phyloP scores from a whole-genome alignment of 2,329 filamentous ascomycete genomes.

The Dichotomopilus funicola region DNA sequence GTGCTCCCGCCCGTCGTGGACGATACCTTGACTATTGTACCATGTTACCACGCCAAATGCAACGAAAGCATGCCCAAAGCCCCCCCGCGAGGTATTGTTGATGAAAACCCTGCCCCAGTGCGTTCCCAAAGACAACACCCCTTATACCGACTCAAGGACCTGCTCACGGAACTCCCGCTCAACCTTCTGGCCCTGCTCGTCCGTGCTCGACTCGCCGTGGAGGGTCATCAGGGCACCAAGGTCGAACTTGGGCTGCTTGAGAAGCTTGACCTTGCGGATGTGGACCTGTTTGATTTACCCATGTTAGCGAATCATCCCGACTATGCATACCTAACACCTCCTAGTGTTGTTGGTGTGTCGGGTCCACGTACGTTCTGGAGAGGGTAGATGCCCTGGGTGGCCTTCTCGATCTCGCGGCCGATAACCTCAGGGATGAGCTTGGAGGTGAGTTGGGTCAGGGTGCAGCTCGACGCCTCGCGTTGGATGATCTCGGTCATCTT shows the following conservation, averaged over 20 bases:
- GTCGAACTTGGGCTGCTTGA: slow-evolving; percentile 99
- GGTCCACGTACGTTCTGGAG: slow-evolving; percentile 80
- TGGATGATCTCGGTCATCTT: slow-evolving; percentile 99
- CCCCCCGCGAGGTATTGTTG: slow-evolving; percentile 38
- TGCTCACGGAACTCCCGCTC: slow-evolving; percentile 99
- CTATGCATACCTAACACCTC: too few relatives aligned
- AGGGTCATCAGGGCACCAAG: slow-evolving; percentile 92
- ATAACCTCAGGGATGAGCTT: slow-evolving; percentile 99
- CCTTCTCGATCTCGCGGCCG: slow-evolving; percentile 99
- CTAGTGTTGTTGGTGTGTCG: too few relatives aligned
- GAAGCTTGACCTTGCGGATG: slow-evolving; percentile 99
- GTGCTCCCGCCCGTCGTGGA: slow-evolving; percentile 30
- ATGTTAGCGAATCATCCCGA: slow-evolving; percentile 13
- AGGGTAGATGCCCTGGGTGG: slow-evolving; percentile 98
- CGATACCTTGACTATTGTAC: slow-evolving; percentile 34
- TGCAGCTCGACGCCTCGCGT: slow-evolving; percentile 91
- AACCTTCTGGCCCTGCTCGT: slow-evolving; percentile 97
- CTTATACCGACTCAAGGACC: slow-evolving; percentile 90
- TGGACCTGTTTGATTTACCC: slow-evolving; percentile 63
- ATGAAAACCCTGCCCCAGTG: slow-evolving; percentile 37
- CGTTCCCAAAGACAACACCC: slow-evolving; percentile 38
- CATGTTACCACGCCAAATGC: slow-evolving; percentile 40
- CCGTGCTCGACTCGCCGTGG: slow-evolving; percentile 93
- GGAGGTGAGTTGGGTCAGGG: slow-evolving; percentile 89
- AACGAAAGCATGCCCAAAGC: slow-evolving; percentile 44